These are phyloP conservation scores for Fusarium anthophilum DNA, from an alignment of 2,329 filamentous ascomycete species.

Conservation along the genomic window DNA sequence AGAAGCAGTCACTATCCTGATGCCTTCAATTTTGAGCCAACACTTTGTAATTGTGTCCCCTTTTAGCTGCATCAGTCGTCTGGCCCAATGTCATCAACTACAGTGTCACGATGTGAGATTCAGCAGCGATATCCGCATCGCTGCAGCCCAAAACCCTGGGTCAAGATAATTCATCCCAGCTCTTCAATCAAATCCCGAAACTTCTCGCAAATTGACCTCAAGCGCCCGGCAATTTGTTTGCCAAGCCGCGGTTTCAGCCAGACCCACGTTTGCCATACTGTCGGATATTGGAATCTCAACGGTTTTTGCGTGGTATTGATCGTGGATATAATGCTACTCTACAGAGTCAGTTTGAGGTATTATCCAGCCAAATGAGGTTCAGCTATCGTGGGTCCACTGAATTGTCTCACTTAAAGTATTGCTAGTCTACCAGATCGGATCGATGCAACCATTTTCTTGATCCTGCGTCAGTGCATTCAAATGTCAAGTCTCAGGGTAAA, in stretches of 20 bases:
- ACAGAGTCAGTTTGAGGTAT: neutral
- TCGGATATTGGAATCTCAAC: neutral
- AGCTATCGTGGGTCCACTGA: neutral
- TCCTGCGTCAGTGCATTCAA: neutral
- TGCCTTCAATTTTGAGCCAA: neutral
- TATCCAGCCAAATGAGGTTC: neutral
- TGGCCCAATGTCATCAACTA: too few relatives aligned
- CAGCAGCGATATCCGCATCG: neutral
- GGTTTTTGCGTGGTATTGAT: neutral
- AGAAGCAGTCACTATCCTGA: too few relatives aligned
- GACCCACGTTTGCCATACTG: neutral
- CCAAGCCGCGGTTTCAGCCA: neutral
- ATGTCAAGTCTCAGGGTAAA: neutral
- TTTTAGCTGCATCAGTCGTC: neutral
- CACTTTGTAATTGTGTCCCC: fast-evolving
- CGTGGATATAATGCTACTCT: neutral
- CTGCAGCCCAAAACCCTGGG: too few relatives aligned
- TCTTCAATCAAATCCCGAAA: neutral
- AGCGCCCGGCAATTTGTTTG: neutral
- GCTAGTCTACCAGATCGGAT: neutral
- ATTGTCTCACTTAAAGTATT: neutral
- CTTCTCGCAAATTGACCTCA: neutral
- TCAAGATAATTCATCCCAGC: neutral
- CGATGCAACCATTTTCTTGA: neutral
- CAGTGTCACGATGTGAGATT: neutral